Evolutionary conservation across 805 yeast species (phyloP), one percentile per base, ranked within the genome.

Genomic region (Kuraishia capsulata): DNA sequence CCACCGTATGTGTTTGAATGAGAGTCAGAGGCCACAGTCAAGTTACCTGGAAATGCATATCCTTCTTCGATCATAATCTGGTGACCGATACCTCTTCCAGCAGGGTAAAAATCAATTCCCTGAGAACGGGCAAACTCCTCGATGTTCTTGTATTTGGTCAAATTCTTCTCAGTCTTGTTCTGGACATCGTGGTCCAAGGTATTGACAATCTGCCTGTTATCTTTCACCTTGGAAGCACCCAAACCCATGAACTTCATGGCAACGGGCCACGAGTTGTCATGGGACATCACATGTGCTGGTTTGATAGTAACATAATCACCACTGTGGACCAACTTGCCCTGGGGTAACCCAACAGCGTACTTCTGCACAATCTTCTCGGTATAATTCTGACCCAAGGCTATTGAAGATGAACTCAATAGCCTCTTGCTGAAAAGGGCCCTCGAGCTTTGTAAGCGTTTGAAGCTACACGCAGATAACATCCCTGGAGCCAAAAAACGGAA

Each of bases 61-160:
- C 98, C 99, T 63, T 92, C 96, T 61, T 92, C 99, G 43, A 92
- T 88, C 96, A 92, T 88, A 64, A 90, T 86, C 63, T 92, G 99
- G 59, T 92, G 99, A 29, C 99, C 99, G 52, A 92, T 92, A 56
- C 99, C 99, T 59, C 96, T 76, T 32, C 99, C 98, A 8, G 98
- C 98, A 8, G 97, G 97, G 61, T 92, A 92, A 57, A 92, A 92
- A 59, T 90, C 97, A 32, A 90, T 79, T 20, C 95, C 96, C 56
- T 90, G 96, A 45, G 80, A 78, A 46, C 72, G 71, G 39, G 97
- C 97, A 54, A 92, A 92, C 30, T 78, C 69, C 66, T 90, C 88
- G 56, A 92, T 92, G 62, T 92, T 92, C 41, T 62, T 54, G 62
- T 92, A 92, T 62, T 92, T 92, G 44, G 79, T 78, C 59, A 92